These are phyloP conservation scores for Sarocladium oryzae DNA, from an alignment of 2,329 filamentous ascomycete genomes.

Conservation along the genomic window DNA sequence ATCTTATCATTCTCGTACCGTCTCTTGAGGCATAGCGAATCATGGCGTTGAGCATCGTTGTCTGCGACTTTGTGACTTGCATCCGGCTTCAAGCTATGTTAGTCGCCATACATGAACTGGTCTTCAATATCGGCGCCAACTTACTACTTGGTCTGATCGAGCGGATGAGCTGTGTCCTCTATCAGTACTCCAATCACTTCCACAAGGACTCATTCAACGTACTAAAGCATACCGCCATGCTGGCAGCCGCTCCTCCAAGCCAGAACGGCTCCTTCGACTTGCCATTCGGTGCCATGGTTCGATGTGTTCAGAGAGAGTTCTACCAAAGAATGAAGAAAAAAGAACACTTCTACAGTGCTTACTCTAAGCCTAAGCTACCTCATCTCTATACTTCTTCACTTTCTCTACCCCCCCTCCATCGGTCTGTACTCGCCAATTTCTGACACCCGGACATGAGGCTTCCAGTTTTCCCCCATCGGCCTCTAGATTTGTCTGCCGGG, in stretches of 20 bases:
- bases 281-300: neutral
- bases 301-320: neutral
- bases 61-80: slow-evolving; percentile 35
- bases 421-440: too few relatives aligned
- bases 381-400: too few relatives aligned
- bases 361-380: too few relatives aligned
- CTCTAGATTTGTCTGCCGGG: neutral
- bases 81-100: slow-evolving; percentile 27
- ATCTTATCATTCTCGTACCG: slow-evolving; percentile 23
- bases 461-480: too few relatives aligned
- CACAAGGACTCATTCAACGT: slow-evolving; percentile 14
- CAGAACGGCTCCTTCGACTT: slow-evolving; percentile 36
- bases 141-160: slow-evolving; percentile 40
- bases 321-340: too few relatives aligned
- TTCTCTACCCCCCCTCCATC: neutral
- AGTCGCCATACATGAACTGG: neutral
- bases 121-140: slow-evolving; percentile 8
- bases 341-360: too few relatives aligned
- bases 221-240: slow-evolving; percentile 40
- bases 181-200: neutral
- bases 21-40: slow-evolving; percentile 32
- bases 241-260: slow-evolving; percentile 38
- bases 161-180: slow-evolving; percentile 29
- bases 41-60: slow-evolving; percentile 32
- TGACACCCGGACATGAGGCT: too few relatives aligned